These are phyloP conservation scores for Nyssa sinensis DNA, from an alignment of 148 eudicot species.

Conservation along the genomic window DNA sequence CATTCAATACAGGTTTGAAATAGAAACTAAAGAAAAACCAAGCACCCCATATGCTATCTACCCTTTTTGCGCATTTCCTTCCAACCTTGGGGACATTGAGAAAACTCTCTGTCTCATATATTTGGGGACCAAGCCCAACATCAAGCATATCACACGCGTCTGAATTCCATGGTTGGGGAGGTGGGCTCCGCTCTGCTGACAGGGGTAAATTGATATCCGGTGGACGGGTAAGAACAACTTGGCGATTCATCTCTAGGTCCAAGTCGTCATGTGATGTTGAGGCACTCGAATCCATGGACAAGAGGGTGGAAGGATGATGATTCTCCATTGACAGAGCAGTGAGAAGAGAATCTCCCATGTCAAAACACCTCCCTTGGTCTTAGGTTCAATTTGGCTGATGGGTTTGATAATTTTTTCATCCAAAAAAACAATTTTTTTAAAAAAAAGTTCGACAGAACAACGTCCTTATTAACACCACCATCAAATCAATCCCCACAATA, in stretches of 20 bases:
- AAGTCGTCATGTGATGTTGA: constrained; percentile 58
- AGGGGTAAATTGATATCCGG: constrained; percentile 68
- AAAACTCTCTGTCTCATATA: constrained; percentile 39
- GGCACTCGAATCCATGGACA: constrained; percentile 78
- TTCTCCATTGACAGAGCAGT: constrained; percentile 49
- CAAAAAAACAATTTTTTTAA: no score
- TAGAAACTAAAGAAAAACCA: constrained; percentile 65
- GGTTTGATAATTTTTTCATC: constrained; percentile 11
- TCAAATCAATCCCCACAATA: constrained; percentile 20
- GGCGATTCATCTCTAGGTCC: constrained; percentile 69
- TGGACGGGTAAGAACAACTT: constrained; percentile 43
- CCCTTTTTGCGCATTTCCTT: constrained; percentile 43
- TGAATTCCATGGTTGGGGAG: constrained; percentile 45
- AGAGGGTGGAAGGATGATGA: constrained; percentile 61
- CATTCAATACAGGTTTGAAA: constrained; percentile 55
- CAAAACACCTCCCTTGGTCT: constrained; percentile 24
- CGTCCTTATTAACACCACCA: constrained; percentile 17
- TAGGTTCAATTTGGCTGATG: constrained; percentile 5
- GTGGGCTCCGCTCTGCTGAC: constrained; percentile 55
- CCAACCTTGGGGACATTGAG: constrained; percentile 36
- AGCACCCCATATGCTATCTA: constrained; percentile 63
- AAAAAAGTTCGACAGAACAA: constrained; percentile 1
- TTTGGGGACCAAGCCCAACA: constrained; percentile 47
- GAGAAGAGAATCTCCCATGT: constrained; percentile 48
- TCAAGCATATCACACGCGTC: constrained; percentile 41